These are phyloP conservation scores for Sorghum bicolor DNA, from an alignment of 176 grass and related monocot genomes.

Conservation along the genomic window Sorghum_bicolor_NCBIv3 NC_012872.2:58344001-58344500, in stretches of 20 bases:
- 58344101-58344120: slow-evolving; percentile 98
- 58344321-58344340: not conserved
- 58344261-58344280: not conserved
- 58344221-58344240: not conserved
- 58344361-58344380: not conserved
- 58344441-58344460: not conserved
- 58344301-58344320: not conserved
- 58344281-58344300: not conserved
- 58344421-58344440: not conserved
- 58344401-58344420: not conserved
- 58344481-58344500: not conserved
- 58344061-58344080: slow-evolving; percentile 97
- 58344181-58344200: slow-evolving; percentile 12
- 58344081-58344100: slow-evolving; percentile 98
- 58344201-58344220: not conserved
- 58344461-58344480: not conserved
- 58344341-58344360: not conserved
- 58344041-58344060: slow-evolving; percentile 99
- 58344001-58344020: slow-evolving; percentile 50
- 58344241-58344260: not conserved
- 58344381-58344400: not conserved
- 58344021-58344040: slow-evolving; percentile 99
- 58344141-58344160: not conserved
- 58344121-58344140: slow-evolving; percentile 25
- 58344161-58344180: not conserved